A percentile compares a stretch with the other conserved stretches of the same genome.
Conservation (phyloP, 192 early-diverging fungal genomes). For the Chytriomyces hyalinus region DNA sequence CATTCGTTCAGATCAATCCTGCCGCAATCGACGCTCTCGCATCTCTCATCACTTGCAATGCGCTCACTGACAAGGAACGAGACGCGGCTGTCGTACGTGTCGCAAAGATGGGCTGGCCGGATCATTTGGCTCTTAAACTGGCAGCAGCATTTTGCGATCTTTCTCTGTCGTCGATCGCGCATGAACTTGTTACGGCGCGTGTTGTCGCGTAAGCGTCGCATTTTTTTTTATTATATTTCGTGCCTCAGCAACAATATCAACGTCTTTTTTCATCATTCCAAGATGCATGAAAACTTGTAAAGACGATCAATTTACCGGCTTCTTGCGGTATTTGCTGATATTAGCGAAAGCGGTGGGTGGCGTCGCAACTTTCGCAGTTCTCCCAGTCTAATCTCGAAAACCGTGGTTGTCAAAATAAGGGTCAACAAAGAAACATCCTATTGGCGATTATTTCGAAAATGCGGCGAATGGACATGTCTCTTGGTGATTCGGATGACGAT, state of each 20-base stretch:
- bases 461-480: neutral
- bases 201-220: neutral
- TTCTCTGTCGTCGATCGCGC: neutral
- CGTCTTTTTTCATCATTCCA: neutral
- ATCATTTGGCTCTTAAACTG: neutral
- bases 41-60: too few relatives aligned
- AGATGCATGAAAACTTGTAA: constrained; percentile 9
- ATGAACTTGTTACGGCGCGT: neutral
- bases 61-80: too few relatives aligned
- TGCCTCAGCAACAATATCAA: too few relatives aligned
- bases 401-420: neutral
- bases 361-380: neutral
- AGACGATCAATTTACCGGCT: neutral
- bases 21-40: too few relatives aligned
- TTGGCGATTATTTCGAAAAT: neutral
- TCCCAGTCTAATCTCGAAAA: neutral
- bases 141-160: constrained; percentile 12
- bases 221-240: neutral
- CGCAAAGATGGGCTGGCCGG: constrained; percentile 14
- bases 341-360: constrained; percentile 13
- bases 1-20: too few relatives aligned
- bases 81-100: neutral
- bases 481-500: constrained; percentile 10
- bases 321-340: constrained; percentile 19
- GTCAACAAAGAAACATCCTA: neutral